Percentiles rank a stretch among this genome's conserved stretches.
Conservation (phyloP, 1,284 basidiomycete species). For the Neolentinus lepideus region DNA sequence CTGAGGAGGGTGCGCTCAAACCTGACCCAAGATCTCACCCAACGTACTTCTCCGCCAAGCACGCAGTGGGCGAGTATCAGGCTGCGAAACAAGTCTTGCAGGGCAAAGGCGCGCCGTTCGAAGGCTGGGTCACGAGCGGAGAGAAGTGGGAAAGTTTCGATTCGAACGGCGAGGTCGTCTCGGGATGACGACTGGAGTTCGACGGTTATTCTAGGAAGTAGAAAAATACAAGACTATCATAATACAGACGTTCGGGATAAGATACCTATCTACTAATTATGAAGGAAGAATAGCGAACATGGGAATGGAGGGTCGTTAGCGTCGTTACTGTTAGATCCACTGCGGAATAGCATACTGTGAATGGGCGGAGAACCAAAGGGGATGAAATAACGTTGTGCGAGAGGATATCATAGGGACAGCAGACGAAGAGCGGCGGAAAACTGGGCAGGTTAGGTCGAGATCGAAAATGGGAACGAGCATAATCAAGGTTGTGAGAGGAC, state of each 20-base stretch:
- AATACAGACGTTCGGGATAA: neutral
- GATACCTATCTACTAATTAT: neutral
- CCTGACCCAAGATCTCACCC: neutral
- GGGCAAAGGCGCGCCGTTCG: slow-evolving; percentile 19
- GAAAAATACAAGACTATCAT: neutral
- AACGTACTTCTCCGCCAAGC: slow-evolving; percentile 2
- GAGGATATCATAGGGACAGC: neutral
- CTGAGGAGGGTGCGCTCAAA: neutral
- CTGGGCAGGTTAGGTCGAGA: neutral
- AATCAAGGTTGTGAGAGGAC: no score
- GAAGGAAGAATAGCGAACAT: no score
- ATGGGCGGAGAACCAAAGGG: neutral
- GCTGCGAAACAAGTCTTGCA: slow-evolving; percentile 16
- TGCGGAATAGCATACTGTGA: neutral
- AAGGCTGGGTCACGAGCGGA: slow-evolving; percentile 25
- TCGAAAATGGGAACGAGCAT: neutral
- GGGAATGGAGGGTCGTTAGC: neutral
- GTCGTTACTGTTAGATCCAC: neutral
- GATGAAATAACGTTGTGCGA: neutral
- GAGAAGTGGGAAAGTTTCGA: slow-evolving; percentile 23
- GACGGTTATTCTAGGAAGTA: neutral
- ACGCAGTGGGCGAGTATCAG: slow-evolving; percentile 13
- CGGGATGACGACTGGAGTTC: neutral
- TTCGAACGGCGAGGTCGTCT: slow-evolving; percentile 1
- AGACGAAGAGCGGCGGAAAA: neutral